Base-by-base conservation (phyloP, 2,329 filamentous ascomycete species). In the Mollisia scopiformis region DNA sequence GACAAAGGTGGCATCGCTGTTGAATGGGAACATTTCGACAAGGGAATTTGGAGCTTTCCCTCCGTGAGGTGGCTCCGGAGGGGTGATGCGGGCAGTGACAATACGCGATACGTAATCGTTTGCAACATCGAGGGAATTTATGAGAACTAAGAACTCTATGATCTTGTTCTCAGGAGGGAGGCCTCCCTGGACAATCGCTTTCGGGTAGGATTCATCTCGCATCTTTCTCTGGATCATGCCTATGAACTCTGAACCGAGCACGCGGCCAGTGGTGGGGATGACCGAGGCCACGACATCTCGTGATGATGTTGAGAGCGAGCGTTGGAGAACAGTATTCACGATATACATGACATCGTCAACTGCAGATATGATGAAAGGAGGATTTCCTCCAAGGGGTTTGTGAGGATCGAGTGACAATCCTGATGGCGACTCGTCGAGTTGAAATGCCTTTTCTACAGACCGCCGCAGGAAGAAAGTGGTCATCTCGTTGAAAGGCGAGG, bases 341-440 rank as follows among this genome's bases (percentile, higher is more conserved):
- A 99, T 97, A 77, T 98, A 99, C 94, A 99, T 98, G 72, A 98
- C 93, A 77, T 97, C 95, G 78, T 99, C 95, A 8, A 99, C 93
- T 0, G 94, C 93, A 1, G 93, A 93, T 46, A 95, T 94, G 70
- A 99, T 97, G 72, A 92, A 96, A 0, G 95, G 95, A 2, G 92
- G 85, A 68, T 93, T 92, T 60, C 88, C 85, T 55, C 89, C 86
- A 46, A 97, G 81, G 3, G 89, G 82, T 71, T 84, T 90, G 70
- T 84, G 88, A 43, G 89, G 81, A 71, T 88, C 92, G 33, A 99
- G 80, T 0, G 91, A 90, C 21, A 99, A 79, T 21, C 92, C 92
- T 0, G 83, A 78, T 0, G 95, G 95, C 21, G 88, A 85, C 74
- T 99, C 96, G 73, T 99, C 95, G 49, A 99, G 81, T 74, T 99